Base-by-base conservation (phyloP, 345 rosid species). In the Bruguiera parviflora region DNA sequence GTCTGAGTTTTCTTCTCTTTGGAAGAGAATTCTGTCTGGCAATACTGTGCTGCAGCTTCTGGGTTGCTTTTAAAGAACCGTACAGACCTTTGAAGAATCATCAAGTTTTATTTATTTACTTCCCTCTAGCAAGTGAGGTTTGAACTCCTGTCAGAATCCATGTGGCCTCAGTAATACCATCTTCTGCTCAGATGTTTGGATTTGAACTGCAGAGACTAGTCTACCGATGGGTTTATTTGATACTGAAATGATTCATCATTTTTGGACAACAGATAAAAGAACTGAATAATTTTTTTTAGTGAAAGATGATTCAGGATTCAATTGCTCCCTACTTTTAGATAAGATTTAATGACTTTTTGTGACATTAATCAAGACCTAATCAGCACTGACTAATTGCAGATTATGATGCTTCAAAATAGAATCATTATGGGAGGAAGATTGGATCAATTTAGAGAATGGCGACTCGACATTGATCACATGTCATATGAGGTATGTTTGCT, bases 391-490 rank as follows among this genome's bases (percentile, higher is more conserved):
- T 33, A 24, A 64, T 37, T 63, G 82, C 86, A 86, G 89, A 75
- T 84, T 24, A 64, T 86, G 87, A 63, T 84, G 79, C 80, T 83
- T 32, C 87, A 78, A 21, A 78, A 75, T 73, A 72, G 86, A 73
- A 60, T 82, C 51, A 46, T 82, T 65, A 78, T 78, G 82, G 90
- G 83, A 5, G 89, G 87, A 73, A 78, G 88, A 61, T 11, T 74
- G 53, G 89, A 86, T 74, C 84, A 77, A 39, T 84, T 76, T 61
- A 71, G 79, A 7, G 78, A 76, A 74, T 84, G 84, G 90, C 79
- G 90, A 65, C 86, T 86, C 11, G 87, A 86, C 61, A 78, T 84
- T 58, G 90, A 86, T 66, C 70, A 80, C 71, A 84, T 86, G 90
- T 69, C 88, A 61, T 86, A 86, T 53, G 90, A 86, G 87, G 90